Evolutionary conservation across 139 green algal genomes (phyloP).

Genomic region (Penium margaritaceum): DNA sequence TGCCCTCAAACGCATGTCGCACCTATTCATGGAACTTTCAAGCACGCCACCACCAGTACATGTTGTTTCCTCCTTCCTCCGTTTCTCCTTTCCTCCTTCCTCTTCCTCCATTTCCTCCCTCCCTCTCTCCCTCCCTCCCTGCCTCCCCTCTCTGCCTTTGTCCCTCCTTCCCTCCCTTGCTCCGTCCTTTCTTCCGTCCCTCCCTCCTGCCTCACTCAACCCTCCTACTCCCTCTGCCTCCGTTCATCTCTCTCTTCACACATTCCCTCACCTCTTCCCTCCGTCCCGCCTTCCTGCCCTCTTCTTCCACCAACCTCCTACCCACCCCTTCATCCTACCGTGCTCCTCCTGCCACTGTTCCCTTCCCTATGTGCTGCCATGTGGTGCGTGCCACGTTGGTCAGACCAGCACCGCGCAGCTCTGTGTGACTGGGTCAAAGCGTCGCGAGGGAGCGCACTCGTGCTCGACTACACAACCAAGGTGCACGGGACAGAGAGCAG

Average conservation of each 20-base stretch:
- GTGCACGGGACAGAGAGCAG: no score
- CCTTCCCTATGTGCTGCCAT: not conserved
- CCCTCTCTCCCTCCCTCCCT: not conserved
- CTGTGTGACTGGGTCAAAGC: constrained; percentile 24
- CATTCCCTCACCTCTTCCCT: not conserved
- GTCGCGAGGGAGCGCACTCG: not conserved
- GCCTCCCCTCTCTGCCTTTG: no score
- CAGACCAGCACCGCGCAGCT: constrained; percentile 9
- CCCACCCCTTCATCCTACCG: not conserved
- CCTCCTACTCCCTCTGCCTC: not conserved
- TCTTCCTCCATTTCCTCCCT: not conserved
- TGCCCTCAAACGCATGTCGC: no score
- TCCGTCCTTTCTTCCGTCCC: no score
- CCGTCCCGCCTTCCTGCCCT: not conserved
- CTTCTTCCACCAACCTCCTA: not conserved
- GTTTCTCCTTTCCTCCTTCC: not conserved
- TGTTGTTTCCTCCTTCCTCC: no score
- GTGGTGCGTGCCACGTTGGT: not conserved
- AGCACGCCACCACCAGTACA: no score
- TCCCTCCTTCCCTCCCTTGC: no score
- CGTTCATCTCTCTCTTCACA: not conserved
- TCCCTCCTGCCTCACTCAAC: not conserved
- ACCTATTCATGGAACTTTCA: no score
- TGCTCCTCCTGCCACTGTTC: not conserved
- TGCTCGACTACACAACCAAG: constrained; percentile 33